Evolutionary conservation across 2,329 filamentous ascomycete genomes (phyloP).

Genomic region (Chaetomium globosum): DNA sequence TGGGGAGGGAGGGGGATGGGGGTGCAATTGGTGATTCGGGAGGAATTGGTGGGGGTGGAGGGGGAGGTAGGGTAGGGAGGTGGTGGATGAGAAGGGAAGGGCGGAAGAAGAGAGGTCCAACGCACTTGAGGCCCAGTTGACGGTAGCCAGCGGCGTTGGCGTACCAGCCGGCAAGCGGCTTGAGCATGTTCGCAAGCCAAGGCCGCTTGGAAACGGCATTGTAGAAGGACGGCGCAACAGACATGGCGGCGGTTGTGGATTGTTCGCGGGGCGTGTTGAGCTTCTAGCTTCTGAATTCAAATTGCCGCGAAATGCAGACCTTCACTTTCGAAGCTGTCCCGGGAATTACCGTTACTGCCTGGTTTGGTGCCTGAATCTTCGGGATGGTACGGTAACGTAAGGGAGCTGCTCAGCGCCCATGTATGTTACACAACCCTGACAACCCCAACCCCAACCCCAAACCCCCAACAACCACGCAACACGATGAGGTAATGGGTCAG

Average conservation of each 20-base stretch:
- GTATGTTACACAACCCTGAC: slow-evolving; percentile 11
- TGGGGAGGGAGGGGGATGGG: not conserved
- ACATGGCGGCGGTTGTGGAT: slow-evolving; percentile 51
- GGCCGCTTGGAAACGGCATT: slow-evolving; percentile 75
- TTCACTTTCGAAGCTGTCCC: slow-evolving; percentile 26
- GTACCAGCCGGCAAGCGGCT: slow-evolving; percentile 87
- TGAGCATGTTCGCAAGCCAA: slow-evolving; percentile 78
- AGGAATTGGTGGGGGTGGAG: not conserved
- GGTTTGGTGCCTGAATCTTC: slow-evolving; percentile 22
- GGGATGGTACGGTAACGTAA: slow-evolving; percentile 7
- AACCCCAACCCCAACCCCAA: not conserved
- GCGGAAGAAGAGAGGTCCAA: slow-evolving; percentile 17
- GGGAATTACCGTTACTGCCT: slow-evolving; percentile 31
- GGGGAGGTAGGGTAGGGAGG: slow-evolving; percentile 13
- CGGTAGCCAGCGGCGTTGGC: slow-evolving; percentile 86
- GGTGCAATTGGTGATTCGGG: not conserved
- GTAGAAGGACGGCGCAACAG: slow-evolving; percentile 67
- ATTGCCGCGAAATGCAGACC: slow-evolving; percentile 36
- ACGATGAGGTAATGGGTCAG: slow-evolving; percentile 24
- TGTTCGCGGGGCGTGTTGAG: slow-evolving; percentile 32
- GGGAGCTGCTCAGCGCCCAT: too few relatives aligned
- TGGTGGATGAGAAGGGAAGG: not conserved
- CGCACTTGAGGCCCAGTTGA: slow-evolving; percentile 84
- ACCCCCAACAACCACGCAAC: not conserved
- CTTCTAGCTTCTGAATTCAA: slow-evolving; percentile 35